A percentile compares a stretch with the other conserved stretches of the same genome.
Evolutionary conservation across 2,329 filamentous ascomycete genomes (phyloP).

Genomic region (Epichloe elymi): DNA sequence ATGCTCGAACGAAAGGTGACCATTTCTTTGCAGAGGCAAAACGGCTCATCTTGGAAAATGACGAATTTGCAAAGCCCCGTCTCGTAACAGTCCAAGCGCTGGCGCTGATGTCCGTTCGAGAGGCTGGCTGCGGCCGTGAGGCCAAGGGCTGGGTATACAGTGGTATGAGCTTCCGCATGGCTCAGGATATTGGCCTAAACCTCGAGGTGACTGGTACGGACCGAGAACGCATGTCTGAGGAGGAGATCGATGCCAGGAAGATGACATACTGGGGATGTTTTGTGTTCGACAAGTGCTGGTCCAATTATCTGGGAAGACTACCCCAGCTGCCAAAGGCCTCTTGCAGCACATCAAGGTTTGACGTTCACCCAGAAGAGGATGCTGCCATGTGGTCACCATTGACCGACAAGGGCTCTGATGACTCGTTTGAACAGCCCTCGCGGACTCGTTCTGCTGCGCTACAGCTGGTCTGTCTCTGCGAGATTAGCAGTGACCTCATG

Average conservation of each 20-base stretch:
- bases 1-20: slow-evolving; percentile 79
- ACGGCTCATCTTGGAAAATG: slow-evolving; percentile 74
- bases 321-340: slow-evolving; percentile 72
- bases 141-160: slow-evolving; percentile 97
- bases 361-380: slow-evolving; percentile 84
- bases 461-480: slow-evolving; percentile 71
- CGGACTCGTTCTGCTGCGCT: slow-evolving; percentile 70
- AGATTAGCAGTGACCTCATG: slow-evolving; percentile 86
- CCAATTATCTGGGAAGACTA: slow-evolving; percentile 84
- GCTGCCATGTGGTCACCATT: slow-evolving; percentile 77
- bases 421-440: slow-evolving; percentile 63
- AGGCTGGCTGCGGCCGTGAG: slow-evolving; percentile 87
- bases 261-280: slow-evolving; percentile 98
- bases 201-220: slow-evolving; percentile 61
- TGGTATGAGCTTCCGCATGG: slow-evolving; percentile 97
- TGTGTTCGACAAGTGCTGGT: slow-evolving; percentile 98
- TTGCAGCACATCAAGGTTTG: slow-evolving; percentile 75
- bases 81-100: slow-evolving; percentile 87
- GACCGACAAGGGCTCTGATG: slow-evolving; percentile 67
- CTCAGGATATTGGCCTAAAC: slow-evolving; percentile 83
- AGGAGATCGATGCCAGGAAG: slow-evolving; percentile 76
- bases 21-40: slow-evolving; percentile 96
- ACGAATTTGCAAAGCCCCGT: slow-evolving; percentile 81
- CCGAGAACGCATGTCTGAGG: slow-evolving; percentile 51
- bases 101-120: slow-evolving; percentile 88